These are phyloP conservation scores for Coemansia sp. DNA, from an alignment of 192 early-diverging fungal species.

Conservation along the genomic window DNA sequence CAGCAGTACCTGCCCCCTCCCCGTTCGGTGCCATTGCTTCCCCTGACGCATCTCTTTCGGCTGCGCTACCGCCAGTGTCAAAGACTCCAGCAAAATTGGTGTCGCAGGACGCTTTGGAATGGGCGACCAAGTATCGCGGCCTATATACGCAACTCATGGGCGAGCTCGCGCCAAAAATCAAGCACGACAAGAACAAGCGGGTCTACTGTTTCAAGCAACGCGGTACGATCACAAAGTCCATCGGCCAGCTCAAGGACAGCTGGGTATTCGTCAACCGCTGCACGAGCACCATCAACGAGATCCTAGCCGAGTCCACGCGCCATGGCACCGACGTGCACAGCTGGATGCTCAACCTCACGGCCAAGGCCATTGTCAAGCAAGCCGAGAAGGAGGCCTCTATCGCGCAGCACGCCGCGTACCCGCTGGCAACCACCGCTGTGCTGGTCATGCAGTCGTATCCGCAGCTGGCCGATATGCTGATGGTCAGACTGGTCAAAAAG, in stretches of 20 bases:
- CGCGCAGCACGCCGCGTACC: conserved; percentile 29
- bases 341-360: conserved; percentile 49
- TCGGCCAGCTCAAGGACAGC: conserved; percentile 52
- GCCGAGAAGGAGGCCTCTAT: conserved; percentile 44
- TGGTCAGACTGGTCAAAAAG: conserved; percentile 48
- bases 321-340: conserved; percentile 17
- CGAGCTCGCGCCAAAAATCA: conserved; percentile 16
- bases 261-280: conserved; percentile 31
- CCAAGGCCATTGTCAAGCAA: conserved; percentile 47
- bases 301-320: conserved; percentile 12
- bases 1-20: neutral
- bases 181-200: conserved; percentile 8
- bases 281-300: conserved; percentile 14
- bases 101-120: conserved; percentile 17
- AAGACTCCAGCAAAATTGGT: neutral
- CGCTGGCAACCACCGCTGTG: conserved; percentile 32
- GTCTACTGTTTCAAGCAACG: conserved; percentile 41
- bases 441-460: conserved; percentile 30
- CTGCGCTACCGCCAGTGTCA: neutral
- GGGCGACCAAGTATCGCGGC: conserved; percentile 34
- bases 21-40: neutral
- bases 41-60: neutral
- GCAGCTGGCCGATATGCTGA: conserved; percentile 29
- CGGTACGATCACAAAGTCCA: conserved; percentile 29
- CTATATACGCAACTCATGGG: conserved; percentile 31